phyloP scores from a whole-genome alignment of 176 grass and related monocot genomes.

The Carex myosuroides region DNA sequence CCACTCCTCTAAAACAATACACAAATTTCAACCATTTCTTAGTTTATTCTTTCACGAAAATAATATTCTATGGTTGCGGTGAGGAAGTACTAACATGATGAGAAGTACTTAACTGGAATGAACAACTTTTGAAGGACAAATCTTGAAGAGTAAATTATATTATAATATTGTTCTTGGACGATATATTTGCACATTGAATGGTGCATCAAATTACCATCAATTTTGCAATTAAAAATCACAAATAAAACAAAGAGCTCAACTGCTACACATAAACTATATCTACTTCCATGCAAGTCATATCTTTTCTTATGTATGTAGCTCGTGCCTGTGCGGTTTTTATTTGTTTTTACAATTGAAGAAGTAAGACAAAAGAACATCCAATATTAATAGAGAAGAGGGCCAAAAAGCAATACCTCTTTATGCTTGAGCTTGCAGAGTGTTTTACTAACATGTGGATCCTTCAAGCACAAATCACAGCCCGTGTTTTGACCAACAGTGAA shows the following conservation, averaged over 20 bases:
- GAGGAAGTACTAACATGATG: not conserved
- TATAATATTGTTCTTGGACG: not conserved
- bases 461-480: conserved; percentile 69
- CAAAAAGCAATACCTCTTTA: conserved; percentile 44
- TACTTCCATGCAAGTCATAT: not conserved
- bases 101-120: not conserved
- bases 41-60: not conserved
- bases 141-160: not conserved
- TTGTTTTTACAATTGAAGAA: not conserved
- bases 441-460: conserved; percentile 71
- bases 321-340: conserved; percentile 4
- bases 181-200: not conserved
- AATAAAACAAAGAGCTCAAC: not conserved
- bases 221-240: not conserved
- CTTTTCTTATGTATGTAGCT: not conserved
- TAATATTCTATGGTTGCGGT: not conserved
- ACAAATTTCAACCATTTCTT: not conserved
- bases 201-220: not conserved
- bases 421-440: conserved; percentile 72
- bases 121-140: not conserved
- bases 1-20: conserved; percentile 30
- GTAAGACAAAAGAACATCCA: not conserved
- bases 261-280: not conserved
- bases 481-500: conserved; percentile 75
- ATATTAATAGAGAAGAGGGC: conserved; percentile 4